Evolutionary conservation across 257 asterid species (phyloP).

Genomic region (Solanum chmielewskii): DNA sequence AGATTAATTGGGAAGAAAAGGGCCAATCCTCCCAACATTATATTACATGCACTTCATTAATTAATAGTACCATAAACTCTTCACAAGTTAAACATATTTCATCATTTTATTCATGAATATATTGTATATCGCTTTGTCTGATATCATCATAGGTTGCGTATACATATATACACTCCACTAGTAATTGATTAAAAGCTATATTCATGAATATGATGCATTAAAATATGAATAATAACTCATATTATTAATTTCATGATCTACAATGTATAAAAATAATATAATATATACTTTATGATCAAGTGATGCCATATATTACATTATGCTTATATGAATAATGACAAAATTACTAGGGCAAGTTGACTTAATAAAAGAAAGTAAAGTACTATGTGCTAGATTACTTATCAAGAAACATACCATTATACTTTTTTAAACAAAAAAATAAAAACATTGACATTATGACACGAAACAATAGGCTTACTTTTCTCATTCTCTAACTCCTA

Average conservation of each 20-base stretch:
- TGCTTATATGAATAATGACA: background rate
- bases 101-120: background rate
- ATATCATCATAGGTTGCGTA: background rate
- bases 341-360: background rate
- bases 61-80: background rate
- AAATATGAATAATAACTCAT: no score
- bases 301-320: background rate
- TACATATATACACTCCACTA: background rate
- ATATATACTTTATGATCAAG: background rate
- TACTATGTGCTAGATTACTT: background rate
- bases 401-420: background rate
- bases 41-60: background rate
- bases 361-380: background rate
- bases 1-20: background rate
- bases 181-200: background rate
- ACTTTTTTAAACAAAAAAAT: no score
- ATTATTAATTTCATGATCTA: no score
- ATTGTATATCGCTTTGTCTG: background rate
- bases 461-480: background rate
- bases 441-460: background rate
- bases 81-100: background rate
- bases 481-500: background rate
- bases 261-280: no score
- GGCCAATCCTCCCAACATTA: background rate
- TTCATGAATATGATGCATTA: no score